These are phyloP conservation scores for Penicillium samsonianum DNA, from an alignment of 495 filamentous ascomycete species.

Conservation along the genomic window DNA sequence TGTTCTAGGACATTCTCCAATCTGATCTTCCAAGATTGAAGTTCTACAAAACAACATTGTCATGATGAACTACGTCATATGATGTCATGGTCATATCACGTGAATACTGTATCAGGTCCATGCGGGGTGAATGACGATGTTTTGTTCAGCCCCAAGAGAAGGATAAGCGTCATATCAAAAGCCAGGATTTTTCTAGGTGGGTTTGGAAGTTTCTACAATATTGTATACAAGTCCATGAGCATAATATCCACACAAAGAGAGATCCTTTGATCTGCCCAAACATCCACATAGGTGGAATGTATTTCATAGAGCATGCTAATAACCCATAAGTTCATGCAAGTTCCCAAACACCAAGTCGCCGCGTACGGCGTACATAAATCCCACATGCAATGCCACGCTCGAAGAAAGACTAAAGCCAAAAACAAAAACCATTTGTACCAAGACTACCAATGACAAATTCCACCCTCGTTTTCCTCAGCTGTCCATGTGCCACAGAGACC, in stretches of 20 bases:
- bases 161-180: no score
- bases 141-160: no score
- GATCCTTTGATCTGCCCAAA: not conserved
- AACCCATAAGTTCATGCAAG: not conserved
- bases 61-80: conserved; percentile 30
- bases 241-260: no score
- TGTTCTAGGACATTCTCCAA: conserved; percentile 12
- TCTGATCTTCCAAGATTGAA: not conserved
- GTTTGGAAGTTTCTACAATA: not conserved
- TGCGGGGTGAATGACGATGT: no score
- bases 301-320: not conserved
- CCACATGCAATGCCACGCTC: conserved; percentile 29
- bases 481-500: conserved; percentile 86
- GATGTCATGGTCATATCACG: conserved; percentile 32
- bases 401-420: conserved; percentile 4
- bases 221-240: not conserved
- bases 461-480: conserved; percentile 78
- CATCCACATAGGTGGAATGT: not conserved
- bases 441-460: conserved; percentile 64
- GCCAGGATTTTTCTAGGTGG: no score
- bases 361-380: conserved; percentile 15
- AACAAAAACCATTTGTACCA: not conserved
- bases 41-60: not conserved
- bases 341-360: not conserved
- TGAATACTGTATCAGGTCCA: not conserved